Evolutionary conservation across 225 moss, liverwort and hornwort species (phyloP), one percentile per base, ranked within the genome.

Genomic region (Lunularia cruciata): DNA sequence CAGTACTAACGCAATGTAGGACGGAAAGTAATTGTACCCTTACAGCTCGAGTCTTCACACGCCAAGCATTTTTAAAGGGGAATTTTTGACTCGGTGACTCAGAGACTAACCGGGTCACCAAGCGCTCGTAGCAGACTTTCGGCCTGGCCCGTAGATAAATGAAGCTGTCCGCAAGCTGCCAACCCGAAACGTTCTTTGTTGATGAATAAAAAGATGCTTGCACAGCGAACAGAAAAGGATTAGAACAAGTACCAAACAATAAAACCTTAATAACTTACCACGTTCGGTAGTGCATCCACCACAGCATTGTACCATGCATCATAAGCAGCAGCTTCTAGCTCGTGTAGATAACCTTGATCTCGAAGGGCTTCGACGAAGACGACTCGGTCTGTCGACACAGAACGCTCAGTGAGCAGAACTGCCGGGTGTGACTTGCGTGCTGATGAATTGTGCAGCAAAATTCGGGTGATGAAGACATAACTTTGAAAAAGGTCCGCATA

Each of bases 111-210:
- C 87, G 79, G 67, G 67, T 33, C 73, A 82, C 82, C 42, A 87
- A 60, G 38, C 87, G 82, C 25, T 84, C 73, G 31, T 82, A 76
- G 67, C 87, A 84, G 15, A 86, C 82, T 18, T 31, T 71, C 36
- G 87, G 84, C 67, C 79, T 82, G 27, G 84, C 87, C 73, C 87
- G 69, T 22, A 87, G 77, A 65, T 87, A 84, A 9, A 87, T 77
- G 77, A 84, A 87, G 67, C 82, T 77, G 73, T 87, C 77, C 7
- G 82, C 79, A 58, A 84, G 75, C 84, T 87, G 82, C 54, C 7
- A 54, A 14, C 27, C 7, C 20, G 4, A 32, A 34, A 34, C 0
- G n/a, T n/a, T n/a, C n/a, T n/a, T n/a, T n/a, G n/a, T n/a, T n/a
- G n/a, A 4, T 1, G 33, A 57, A 28, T 19, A 49, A 48, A 19